Conservation (phyloP, 2,329 filamentous ascomycete genomes). For the Venturia oleaginea region DNA sequence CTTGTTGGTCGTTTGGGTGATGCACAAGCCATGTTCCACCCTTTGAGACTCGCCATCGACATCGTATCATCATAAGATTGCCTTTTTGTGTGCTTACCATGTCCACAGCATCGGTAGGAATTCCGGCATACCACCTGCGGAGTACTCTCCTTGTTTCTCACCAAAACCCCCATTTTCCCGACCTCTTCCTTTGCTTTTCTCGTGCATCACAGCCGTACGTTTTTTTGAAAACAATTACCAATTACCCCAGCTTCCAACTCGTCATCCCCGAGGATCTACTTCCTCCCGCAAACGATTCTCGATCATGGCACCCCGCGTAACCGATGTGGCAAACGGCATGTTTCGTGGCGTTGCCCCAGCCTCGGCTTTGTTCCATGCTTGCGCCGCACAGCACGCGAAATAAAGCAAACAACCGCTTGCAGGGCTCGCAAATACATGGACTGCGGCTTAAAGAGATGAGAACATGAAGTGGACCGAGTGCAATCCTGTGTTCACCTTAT, state of each 20-base stretch:
- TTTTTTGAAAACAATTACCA: not conserved
- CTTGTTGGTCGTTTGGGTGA: not conserved
- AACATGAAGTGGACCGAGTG: not conserved
- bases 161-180: not conserved
- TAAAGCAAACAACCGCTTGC: not conserved
- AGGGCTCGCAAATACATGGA: not conserved
- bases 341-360: not conserved
- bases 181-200: not conserved
- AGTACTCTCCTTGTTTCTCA: not conserved
- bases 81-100: not conserved
- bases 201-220: not conserved
- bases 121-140: slow-evolving; percentile 2
- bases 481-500: not conserved
- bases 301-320: not conserved
- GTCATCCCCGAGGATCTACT: not conserved
- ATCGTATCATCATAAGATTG: not conserved
- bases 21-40: not conserved
- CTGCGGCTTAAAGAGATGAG: not conserved
- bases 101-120: not conserved
- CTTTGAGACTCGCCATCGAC: not conserved
- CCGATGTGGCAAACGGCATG: not conserved
- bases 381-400: not conserved
- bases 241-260: not conserved
- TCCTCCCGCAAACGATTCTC: not conserved
- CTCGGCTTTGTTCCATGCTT: not conserved